Evolutionary conservation across 768 basidiomycete species (phyloP), one percentile per base, ranked within the genome.

Genomic region (Omphalotus guepiniiformis): DNA sequence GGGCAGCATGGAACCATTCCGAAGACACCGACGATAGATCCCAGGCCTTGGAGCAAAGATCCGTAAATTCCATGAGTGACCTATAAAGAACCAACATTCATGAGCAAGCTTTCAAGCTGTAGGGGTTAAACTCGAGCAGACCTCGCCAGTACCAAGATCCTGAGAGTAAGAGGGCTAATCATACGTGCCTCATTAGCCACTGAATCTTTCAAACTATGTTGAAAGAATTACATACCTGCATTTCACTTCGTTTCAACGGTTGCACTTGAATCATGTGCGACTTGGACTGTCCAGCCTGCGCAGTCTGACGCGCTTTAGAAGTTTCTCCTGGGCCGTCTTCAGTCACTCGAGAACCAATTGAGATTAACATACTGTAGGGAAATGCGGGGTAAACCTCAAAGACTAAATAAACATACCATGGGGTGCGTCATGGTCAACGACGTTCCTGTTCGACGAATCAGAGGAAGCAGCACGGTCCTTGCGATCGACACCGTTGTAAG

Each of bases 31-130:
- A 90, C 64, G 56, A 74, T 68, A 0, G 68, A 42, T 1, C 93
- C 93, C 30, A 94, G 67, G 1, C 74, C 68, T 52, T 90, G 80
- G 54, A 93, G 71, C 61, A 90, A 70, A 5, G 87, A 86, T 4
- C 91, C 93, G 58, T 95, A 95, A 30, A 92, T 30, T 15, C 90
- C 92, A 64, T 95, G 93, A 3, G 80, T 81, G 42, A 94, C 88
- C 70, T 79, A 35, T 6, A 35, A 35, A 15, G 29, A n/a, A 35
- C 26, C 30, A 32, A 27, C 27, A 39, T 21, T 9, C 9, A 39
- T 47, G 25, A 44, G 16, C 40, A 29, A 16, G 2, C 9, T 27
- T 22, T 22, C 19, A 8, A 15, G 19, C 12, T 12, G 7, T 26
- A 1, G 28, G 12, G 21, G 16, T 38, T 13, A 28, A 13, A 34